Evolutionary conservation across 192 early-diverging fungal species (phyloP).

Genomic region (Spizellomyces sp.): DNA sequence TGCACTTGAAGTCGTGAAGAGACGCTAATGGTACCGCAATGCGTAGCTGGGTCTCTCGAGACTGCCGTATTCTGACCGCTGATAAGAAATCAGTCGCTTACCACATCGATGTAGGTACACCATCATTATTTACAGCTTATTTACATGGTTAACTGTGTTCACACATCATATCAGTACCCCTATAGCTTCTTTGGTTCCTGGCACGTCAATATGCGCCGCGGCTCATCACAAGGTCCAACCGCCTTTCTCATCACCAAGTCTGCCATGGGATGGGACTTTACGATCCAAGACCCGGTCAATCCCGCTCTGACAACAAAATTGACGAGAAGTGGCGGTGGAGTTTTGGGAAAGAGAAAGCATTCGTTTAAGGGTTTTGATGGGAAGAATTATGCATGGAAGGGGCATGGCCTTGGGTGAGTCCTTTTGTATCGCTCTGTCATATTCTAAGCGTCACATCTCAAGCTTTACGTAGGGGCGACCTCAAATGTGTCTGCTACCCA

Average conservation of each 20-base stretch:
- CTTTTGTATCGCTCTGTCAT: not conserved
- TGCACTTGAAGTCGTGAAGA: not conserved
- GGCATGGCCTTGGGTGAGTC: slow-evolving; percentile 1
- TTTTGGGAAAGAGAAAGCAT: slow-evolving; percentile 21
- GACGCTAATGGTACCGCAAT: not conserved
- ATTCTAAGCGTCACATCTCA: not conserved
- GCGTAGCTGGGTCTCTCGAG: slow-evolving; percentile 23
- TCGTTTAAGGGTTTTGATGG: slow-evolving; percentile 24
- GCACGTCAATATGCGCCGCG: slow-evolving; percentile 33
- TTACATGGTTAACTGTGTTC: not conserved
- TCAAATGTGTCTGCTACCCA: slow-evolving; percentile 19
- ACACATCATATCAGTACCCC: slow-evolving; percentile 11
- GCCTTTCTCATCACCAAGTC: slow-evolving; percentile 26
- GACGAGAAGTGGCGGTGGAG: slow-evolving; percentile 1
- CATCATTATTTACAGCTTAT: not conserved
- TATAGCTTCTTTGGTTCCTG: slow-evolving; percentile 19
- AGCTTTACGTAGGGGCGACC: not conserved
- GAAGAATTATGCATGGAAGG: slow-evolving; percentile 25
- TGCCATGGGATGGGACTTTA: slow-evolving; percentile 23
- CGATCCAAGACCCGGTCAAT: slow-evolving; percentile 23
- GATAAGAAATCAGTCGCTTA: slow-evolving; percentile 23
- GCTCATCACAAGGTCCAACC: slow-evolving; percentile 18
- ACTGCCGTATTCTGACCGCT: slow-evolving; percentile 18
- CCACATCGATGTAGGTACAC: slow-evolving; percentile 20
- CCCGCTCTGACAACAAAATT: slow-evolving; percentile 6